A percentile compares a stretch with the other conserved stretches of the same genome.
Conservation (phyloP, 1,284 basidiomycete genomes). For the Tilletia horrida region DNA sequence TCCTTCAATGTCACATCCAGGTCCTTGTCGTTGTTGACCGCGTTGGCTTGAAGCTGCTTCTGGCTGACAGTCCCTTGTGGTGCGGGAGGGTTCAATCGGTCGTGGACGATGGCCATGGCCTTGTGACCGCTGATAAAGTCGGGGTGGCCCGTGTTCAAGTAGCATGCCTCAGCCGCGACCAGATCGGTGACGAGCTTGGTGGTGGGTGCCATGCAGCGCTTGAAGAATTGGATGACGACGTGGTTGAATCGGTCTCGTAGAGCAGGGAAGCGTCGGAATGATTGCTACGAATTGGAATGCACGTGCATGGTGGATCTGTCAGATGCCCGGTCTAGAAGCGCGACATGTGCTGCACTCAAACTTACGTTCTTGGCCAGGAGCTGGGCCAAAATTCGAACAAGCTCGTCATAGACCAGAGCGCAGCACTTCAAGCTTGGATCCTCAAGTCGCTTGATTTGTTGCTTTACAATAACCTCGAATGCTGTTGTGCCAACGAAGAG, state of each 20-base stretch:
- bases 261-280: slow-evolving; percentile 90
- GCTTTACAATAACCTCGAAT: slow-evolving; percentile 96
- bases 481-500: slow-evolving; percentile 94
- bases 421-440: slow-evolving; percentile 90
- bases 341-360: not conserved
- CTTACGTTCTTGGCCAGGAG: slow-evolving; percentile 78
- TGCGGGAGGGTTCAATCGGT: slow-evolving; percentile 68
- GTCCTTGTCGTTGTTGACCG: slow-evolving; percentile 86
- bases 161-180: slow-evolving; percentile 62
- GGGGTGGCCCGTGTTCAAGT: slow-evolving; percentile 95
- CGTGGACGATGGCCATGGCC: slow-evolving; percentile 81
- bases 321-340: slow-evolving; percentile 10
- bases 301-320: slow-evolving; percentile 5
- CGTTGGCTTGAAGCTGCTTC: slow-evolving; percentile 58
- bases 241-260: slow-evolving; percentile 89
- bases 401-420: slow-evolving; percentile 89
- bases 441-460: slow-evolving; percentile 93
- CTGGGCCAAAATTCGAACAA: slow-evolving; percentile 90
- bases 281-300: slow-evolving; percentile 63
- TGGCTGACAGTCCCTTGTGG: not conserved
- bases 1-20: slow-evolving; percentile 81
- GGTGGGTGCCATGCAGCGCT: slow-evolving; percentile 85
- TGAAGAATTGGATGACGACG: slow-evolving; percentile 94
- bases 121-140: slow-evolving; percentile 96
- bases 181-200: slow-evolving; percentile 90